These are phyloP conservation scores for Xerophyta viscosa DNA, from an alignment of 106 monocot genomes.

Conservation along the genomic window DNA sequence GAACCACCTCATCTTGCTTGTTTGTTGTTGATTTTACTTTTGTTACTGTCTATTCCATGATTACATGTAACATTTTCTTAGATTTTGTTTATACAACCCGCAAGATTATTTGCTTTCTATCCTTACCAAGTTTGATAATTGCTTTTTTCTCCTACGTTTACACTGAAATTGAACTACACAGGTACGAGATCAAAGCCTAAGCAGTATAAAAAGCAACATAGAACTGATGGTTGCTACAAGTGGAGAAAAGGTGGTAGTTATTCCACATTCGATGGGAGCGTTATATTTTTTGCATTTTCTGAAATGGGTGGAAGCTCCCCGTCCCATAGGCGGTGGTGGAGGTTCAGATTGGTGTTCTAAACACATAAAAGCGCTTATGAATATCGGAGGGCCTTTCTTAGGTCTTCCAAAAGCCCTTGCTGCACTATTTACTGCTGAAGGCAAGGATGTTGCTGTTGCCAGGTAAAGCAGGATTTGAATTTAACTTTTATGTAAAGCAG, in stretches of 20 bases:
- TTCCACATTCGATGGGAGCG: conserved; percentile 56
- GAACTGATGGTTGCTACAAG: conserved; percentile 47
- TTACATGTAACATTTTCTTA: too few relatives aligned
- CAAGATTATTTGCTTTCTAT: too few relatives aligned
- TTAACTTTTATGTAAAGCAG: too few relatives aligned
- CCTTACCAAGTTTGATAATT: too few relatives aligned
- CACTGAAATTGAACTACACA: conserved; percentile 1
- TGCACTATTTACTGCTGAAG: conserved; percentile 33
- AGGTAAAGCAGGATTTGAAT: too few relatives aligned
- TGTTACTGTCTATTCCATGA: too few relatives aligned
- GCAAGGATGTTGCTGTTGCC: conserved; percentile 36
- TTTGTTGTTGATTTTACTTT: too few relatives aligned
- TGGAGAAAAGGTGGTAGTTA: conserved; percentile 45
- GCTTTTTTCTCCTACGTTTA: too few relatives aligned
- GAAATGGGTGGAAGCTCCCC: conserved; percentile 61
- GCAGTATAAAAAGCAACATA: conserved; percentile 49
- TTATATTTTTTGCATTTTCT: conserved; percentile 59
- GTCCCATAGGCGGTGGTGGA: conserved; percentile 50
- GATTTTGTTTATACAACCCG: too few relatives aligned
- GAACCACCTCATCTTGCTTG: too few relatives aligned
- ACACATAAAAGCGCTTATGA: conserved; percentile 52
- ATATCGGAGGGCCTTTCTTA: conserved; percentile 48
- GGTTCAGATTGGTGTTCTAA: conserved; percentile 44
- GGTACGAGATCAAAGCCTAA: conserved; percentile 46
- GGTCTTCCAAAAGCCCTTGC: conserved; percentile 47